Base-by-base conservation (phyloP, 2,329 filamentous ascomycete species). In the Botrytis hyacinthi region DNA sequence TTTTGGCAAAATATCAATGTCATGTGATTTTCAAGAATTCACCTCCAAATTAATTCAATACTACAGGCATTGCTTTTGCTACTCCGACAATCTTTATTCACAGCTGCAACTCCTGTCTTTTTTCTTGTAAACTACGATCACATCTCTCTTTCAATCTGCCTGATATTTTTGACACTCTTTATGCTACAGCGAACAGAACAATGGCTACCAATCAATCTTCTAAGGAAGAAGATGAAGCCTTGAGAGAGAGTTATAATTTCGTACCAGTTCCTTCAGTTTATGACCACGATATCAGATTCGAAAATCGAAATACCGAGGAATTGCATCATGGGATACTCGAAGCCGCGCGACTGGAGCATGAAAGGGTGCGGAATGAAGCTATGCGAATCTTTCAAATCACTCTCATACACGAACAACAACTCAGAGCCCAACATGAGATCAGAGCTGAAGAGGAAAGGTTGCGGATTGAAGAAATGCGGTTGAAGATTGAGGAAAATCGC, bases 281-380 rank as follows among this genome's bases (percentile, higher is more conserved):
- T 40, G 74, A 74, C 14, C 59, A 76, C 29, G 61, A 75, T 26
- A 29, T 63, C 5, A 70, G 63, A 60, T 77, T 76, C 40, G 73
- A 75, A 14, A 74, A 73, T 37, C 70, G 75, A 42, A 78, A 78
- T 51, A 67, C 72, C 26, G 75, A 78, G 60, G 75, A 77, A 29
- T 68, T 79, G 9, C 79, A 80, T 72, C 66, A 73, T 59, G 87
- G 90, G 77, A 91, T 91, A 22, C 86, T 95, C 26, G 88, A 87
- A 63, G 87, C 87, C 65, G 91, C 91, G 6, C 88, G 89, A 67
- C 85, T 85, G 22, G 88, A 91, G 78, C 92, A 94, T 80, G 88
- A 92, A 54, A 86, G 88, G 42, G 87, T 95, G 18, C 86, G 87
- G 42, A 82, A 86, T 71, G 82, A 82, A 44, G 87, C 87, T 12